Conservation (phyloP, 768 basidiomycete genomes). For the Leccinum longicurvipes region DNA sequence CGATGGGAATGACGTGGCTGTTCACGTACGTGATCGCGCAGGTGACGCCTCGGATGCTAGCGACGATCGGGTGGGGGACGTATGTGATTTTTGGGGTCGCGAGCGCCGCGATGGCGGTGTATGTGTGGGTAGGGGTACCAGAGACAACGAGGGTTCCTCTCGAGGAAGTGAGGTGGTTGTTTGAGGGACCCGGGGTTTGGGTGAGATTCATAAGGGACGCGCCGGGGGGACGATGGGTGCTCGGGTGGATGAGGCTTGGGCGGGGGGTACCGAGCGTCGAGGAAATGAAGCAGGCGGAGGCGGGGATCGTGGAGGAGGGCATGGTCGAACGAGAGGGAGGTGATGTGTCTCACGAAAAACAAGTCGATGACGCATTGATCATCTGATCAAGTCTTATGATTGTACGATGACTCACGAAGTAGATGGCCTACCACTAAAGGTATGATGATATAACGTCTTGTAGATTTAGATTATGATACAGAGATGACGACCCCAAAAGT, state of each 20-base stretch:
- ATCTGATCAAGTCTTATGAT: conserved; percentile 3
- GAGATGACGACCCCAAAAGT: too few species aligned
- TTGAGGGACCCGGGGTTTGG: conserved; percentile 26
- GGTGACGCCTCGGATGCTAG: conserved; percentile 36
- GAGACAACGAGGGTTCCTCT: conserved; percentile 40
- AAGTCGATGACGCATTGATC: background rate
- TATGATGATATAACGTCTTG: too few species aligned
- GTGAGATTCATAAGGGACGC: conserved; percentile 32
- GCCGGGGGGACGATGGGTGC: conserved; percentile 30
- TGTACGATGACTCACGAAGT: background rate
- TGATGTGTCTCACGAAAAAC: background rate
- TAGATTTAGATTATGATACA: too few species aligned
- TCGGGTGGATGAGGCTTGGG: conserved; percentile 7
- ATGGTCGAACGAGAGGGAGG: conserved; percentile 1
- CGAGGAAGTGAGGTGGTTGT: conserved; percentile 37
- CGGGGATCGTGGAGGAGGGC: background rate
- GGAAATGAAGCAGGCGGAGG: conserved; percentile 17
- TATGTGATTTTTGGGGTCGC: conserved; percentile 33
- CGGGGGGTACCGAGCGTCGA: conserved; percentile 25
- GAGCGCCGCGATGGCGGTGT: conserved; percentile 30
- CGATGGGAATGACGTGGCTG: conserved; percentile 33
- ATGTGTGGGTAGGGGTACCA: conserved; percentile 36
- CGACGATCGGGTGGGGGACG: conserved; percentile 27
- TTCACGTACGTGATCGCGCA: conserved; percentile 38
- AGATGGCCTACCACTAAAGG: too few species aligned